These are phyloP conservation scores for Triticum urartu DNA, from an alignment of 176 grass and related monocot species.

Conservation along the genomic window DNA sequence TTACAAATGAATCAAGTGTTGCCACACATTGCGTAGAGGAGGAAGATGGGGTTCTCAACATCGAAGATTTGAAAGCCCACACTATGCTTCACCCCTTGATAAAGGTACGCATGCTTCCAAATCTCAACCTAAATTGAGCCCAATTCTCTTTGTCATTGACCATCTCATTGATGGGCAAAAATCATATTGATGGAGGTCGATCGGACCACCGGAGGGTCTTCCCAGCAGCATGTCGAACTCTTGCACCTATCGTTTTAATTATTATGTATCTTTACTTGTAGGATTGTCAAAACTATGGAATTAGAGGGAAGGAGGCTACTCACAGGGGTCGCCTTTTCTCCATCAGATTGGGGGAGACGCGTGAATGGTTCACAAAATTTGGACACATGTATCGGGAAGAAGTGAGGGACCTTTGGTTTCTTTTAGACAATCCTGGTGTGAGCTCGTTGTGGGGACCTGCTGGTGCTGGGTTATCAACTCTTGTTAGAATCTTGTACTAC, in stretches of 20 bases:
- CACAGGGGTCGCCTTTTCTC: neutral
- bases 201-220: neutral
- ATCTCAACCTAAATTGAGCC: too few species aligned
- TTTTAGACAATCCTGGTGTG: neutral
- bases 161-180: neutral
- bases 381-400: neutral
- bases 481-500: neutral
- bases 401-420: fast-evolving
- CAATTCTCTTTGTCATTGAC: neutral
- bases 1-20: too few species aligned
- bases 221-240: too few species aligned
- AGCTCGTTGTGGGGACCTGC: neutral
- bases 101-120: too few species aligned
- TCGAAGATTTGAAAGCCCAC: too few species aligned
- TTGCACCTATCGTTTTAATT: neutral
- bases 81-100: too few species aligned
- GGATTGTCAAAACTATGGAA: neutral
- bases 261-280: neutral
- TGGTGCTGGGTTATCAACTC: neutral
- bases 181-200: neutral
- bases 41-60: too few species aligned
- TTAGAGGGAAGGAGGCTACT: neutral
- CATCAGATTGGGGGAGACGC: neutral
- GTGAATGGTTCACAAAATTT: neutral
- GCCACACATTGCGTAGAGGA: too few species aligned